phyloP scores from a whole-genome alignment of 345 rosid species.

The Salix koriyanagi region DNA sequence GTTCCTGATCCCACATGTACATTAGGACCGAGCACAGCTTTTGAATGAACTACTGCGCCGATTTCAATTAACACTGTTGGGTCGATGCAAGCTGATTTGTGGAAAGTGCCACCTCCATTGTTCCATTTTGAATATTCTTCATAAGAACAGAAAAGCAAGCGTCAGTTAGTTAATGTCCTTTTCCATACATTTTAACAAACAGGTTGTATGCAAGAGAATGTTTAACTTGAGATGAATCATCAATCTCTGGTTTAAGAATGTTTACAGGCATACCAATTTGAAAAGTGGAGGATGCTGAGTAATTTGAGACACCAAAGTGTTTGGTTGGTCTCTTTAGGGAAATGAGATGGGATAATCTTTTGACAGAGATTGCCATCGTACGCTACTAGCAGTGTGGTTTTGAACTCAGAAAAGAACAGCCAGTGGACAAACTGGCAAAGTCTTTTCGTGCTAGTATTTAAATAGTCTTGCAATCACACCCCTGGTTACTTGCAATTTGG shows the following conservation, averaged over 20 bases:
- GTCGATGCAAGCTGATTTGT: constrained; percentile 53
- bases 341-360: not conserved
- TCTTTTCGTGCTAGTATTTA: too few relatives aligned
- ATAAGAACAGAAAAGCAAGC: constrained; percentile 4
- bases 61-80: constrained; percentile 48
- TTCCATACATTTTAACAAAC: constrained; percentile 1
- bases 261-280: not conserved
- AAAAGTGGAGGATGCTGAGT: not conserved
- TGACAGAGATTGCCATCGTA: not conserved
- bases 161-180: not conserved
- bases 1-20: constrained; percentile 67
- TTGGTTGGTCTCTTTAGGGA: not conserved
- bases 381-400: too few relatives aligned
- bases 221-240: not conserved
- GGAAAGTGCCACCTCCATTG: constrained; percentile 67
- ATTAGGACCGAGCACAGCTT: constrained; percentile 48
- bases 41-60: constrained; percentile 60
- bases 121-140: constrained; percentile 47
- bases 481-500: too few relatives aligned
- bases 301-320: not conserved
- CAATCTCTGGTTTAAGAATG: not conserved
- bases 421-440: too few relatives aligned
- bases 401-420: too few relatives aligned
- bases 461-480: too few relatives aligned
- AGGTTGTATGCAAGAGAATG: not conserved